Percentiles rank a stretch among this genome's conserved stretches.
phyloP scores from a whole-genome alignment of 345 rosid genomes.

The Linum trigynum region DNA sequence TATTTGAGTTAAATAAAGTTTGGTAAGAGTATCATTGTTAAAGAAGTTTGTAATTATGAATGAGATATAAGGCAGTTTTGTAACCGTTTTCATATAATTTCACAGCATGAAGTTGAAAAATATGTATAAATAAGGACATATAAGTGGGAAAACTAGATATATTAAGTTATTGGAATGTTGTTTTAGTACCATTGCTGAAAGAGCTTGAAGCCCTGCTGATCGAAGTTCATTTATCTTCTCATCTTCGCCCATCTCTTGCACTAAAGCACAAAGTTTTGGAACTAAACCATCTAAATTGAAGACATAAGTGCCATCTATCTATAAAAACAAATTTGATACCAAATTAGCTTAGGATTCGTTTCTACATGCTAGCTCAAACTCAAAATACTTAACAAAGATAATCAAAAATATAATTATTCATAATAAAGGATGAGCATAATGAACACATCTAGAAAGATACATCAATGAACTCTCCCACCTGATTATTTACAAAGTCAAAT shows the following conservation, averaged over 20 bases:
- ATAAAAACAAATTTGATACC: slow-evolving; percentile 16
- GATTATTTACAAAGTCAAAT: slow-evolving; percentile 60
- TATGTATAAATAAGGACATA: background rate
- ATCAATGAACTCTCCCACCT: slow-evolving; percentile 29
- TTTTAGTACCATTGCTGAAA: slow-evolving; percentile 49
- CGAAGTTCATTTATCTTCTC: slow-evolving; percentile 26
- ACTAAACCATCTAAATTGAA: slow-evolving; percentile 63
- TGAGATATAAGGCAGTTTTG: background rate
- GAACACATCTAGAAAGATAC: slow-evolving; percentile 10
- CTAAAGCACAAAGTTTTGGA: slow-evolving; percentile 56
- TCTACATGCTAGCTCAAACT: slow-evolving; percentile 2
- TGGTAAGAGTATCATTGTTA: background rate
- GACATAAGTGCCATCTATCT: slow-evolving; percentile 60
- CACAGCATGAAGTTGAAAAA: background rate
- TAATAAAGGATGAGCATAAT: background rate
- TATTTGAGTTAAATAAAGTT: background rate
- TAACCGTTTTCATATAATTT: background rate
- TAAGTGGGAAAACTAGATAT: background rate
- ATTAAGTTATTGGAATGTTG: background rate
- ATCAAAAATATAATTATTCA: background rate
- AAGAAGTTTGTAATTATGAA: no score
- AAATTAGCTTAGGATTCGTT: slow-evolving; percentile 11
- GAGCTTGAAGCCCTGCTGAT: slow-evolving; percentile 60
- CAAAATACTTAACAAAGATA: background rate
- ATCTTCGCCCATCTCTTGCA: slow-evolving; percentile 52